These are phyloP conservation scores for Russula earlei DNA, from an alignment of 768 basidiomycete genomes.

Conservation along the genomic window DNA sequence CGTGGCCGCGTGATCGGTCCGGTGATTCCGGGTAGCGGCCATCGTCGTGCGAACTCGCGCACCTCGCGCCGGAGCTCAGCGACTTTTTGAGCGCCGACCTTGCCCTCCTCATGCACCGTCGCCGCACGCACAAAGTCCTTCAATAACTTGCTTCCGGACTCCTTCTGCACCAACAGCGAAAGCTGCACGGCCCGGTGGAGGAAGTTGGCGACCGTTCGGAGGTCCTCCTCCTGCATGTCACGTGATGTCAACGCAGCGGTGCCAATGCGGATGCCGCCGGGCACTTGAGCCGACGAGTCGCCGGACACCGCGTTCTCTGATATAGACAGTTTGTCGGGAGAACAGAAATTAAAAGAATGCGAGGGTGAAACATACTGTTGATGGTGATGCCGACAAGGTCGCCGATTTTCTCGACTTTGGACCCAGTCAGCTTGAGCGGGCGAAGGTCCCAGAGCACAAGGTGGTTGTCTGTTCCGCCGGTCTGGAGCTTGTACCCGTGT, in stretches of 20 bases:
- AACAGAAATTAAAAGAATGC: not conserved
- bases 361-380: slow-evolving; percentile 53
- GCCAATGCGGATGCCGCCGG: slow-evolving; percentile 95
- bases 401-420: slow-evolving; percentile 97
- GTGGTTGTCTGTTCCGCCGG: slow-evolving; percentile 94
- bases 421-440: slow-evolving; percentile 88
- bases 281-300: slow-evolving; percentile 89
- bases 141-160: slow-evolving; percentile 87
- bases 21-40: slow-evolving; percentile 86
- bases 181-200: slow-evolving; percentile 93
- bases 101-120: slow-evolving; percentile 55
- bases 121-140: slow-evolving; percentile 92
- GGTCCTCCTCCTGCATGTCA: slow-evolving; percentile 81
- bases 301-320: slow-evolving; percentile 94
- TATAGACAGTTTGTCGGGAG: not conserved
- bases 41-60: slow-evolving; percentile 66
- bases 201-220: slow-evolving; percentile 81
- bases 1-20: slow-evolving; percentile 41
- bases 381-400: slow-evolving; percentile 95
- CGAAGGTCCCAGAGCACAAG: slow-evolving; percentile 96
- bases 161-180: slow-evolving; percentile 81
- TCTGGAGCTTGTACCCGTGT: slow-evolving; percentile 93
- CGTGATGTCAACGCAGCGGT: slow-evolving; percentile 92
- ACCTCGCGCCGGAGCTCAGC: slow-evolving; percentile 74
- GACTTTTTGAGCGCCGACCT: slow-evolving; percentile 62